Conservation (phyloP, 768 basidiomycete species). For the Pleurotus sapidus region DNA sequence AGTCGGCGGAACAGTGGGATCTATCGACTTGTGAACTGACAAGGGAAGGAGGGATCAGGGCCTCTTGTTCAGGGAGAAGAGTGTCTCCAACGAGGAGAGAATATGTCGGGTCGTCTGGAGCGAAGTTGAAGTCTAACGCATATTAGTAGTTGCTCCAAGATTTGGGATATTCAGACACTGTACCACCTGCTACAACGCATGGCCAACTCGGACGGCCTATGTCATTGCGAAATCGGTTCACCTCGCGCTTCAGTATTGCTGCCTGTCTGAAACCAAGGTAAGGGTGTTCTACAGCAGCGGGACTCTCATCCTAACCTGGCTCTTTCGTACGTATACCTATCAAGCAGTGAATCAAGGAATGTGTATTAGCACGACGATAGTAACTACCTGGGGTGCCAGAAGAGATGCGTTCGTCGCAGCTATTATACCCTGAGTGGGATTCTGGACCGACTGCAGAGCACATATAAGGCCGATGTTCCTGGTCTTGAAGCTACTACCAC, state of each 20-base stretch:
- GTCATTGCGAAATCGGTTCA: slow-evolving; percentile 49
- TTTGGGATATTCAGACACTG: slow-evolving; percentile 13
- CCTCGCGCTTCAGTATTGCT: slow-evolving; percentile 68
- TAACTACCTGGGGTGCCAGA: slow-evolving; percentile 88
- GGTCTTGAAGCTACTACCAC: slow-evolving; percentile 64
- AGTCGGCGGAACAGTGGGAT: slow-evolving; percentile 46
- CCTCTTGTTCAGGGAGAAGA: slow-evolving; percentile 52
- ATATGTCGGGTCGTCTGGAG: slow-evolving; percentile 81
- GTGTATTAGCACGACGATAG: neutral
- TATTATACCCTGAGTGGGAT: slow-evolving; percentile 53
- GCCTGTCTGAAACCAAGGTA: slow-evolving; percentile 55
- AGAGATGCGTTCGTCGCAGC: slow-evolving; percentile 91
- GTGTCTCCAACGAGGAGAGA: slow-evolving; percentile 65
- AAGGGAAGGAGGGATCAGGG: slow-evolving; percentile 55
- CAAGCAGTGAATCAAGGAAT: slow-evolving; percentile 8
- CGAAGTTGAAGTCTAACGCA: slow-evolving; percentile 81
- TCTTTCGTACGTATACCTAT: slow-evolving; percentile 81
- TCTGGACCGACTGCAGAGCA: slow-evolving; percentile 48
- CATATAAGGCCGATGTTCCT: slow-evolving; percentile 81
- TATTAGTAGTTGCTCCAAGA: neutral
- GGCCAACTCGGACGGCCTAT: slow-evolving; percentile 59
- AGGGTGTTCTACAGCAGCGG: neutral
- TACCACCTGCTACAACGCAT: slow-evolving; percentile 82
- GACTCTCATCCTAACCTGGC: slow-evolving; percentile 46
- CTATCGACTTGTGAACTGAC: slow-evolving; percentile 72